Evolutionary conservation across 495 filamentous ascomycete genomes (phyloP), one percentile per base, ranked within the genome.

Genomic region (Astrothelium macrocarpum): DNA sequence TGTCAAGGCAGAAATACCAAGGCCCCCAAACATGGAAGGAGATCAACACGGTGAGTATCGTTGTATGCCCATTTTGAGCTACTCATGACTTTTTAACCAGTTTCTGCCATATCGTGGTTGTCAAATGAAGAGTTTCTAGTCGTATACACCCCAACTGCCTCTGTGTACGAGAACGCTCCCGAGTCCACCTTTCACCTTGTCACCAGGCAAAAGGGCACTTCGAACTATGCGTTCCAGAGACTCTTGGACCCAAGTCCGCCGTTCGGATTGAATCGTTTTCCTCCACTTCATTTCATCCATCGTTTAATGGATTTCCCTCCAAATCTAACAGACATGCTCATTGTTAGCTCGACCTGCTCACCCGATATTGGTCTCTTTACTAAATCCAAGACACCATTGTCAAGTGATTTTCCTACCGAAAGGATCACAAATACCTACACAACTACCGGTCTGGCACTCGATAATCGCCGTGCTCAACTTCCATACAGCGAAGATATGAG

Each of bases 101-200:
- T 95, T 5, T 90, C 90, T n/a, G 87, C 89, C 12, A 78, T 97
- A 59, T 79, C 79, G 32, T 99, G 95, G 95, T 79, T 97, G 4
- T 89, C 92, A 70, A 95, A 94, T 65, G 75, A 95, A 73, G 73
- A 93, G 11, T 96, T 97, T 71, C 78, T 97, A 28, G 79, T 84
- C 42, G 82, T 89, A 16, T 87, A 96, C 72, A 92, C 85, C 7
- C 82, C 86, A 56, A 70, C 80, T 49, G 76, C 78, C 9, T n/a
- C 45, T 10, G 20, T 63, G 7, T 43, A 56, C 9, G 58, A 53
- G 10, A 32, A 34, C 43, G 20, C 39, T 77, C 83, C 83, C 5
- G 74, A 80, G 11, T 87, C 90, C 0, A 79, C 79, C 7, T 94
- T 87, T 67, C 86, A 95, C 70, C 76, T 96, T 46, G 85, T 96